These are phyloP conservation scores for Aureobasidium mangrovei DNA, from an alignment of 2,329 filamentous ascomycete genomes.

Conservation along the genomic window DNA sequence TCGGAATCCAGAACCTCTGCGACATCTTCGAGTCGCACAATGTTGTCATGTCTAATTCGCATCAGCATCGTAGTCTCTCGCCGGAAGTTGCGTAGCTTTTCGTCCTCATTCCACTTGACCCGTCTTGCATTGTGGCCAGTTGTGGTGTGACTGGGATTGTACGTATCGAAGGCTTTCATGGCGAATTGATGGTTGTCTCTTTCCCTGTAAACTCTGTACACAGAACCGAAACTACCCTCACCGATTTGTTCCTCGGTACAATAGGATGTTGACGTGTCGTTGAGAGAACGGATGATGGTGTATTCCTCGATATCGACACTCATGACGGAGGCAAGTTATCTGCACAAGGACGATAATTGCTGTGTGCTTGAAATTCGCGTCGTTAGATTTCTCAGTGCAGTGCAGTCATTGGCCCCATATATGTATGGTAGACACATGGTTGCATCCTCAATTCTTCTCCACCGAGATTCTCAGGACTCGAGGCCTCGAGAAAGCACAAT, in stretches of 20 bases:
- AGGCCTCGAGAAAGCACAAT: too few relatives aligned
- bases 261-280: background rate
- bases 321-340: background rate
- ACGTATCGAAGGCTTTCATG: background rate
- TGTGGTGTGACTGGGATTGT: background rate
- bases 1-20: background rate
- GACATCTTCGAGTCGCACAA: background rate
- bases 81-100: background rate
- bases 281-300: background rate
- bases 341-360: background rate
- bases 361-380: background rate
- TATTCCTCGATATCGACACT: background rate
- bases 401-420: too few relatives aligned
- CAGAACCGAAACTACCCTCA: background rate
- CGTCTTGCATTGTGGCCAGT: too few relatives aligned
- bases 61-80: background rate
- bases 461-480: too few relatives aligned
- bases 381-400: too few relatives aligned
- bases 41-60: background rate
- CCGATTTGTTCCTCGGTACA: background rate
- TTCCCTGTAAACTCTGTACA: background rate
- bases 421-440: too few relatives aligned
- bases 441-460: too few relatives aligned
- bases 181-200: background rate
- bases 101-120: background rate